A percentile compares a stretch with the other conserved stretches of the same genome.
phyloP scores from a whole-genome alignment of 2,329 filamentous ascomycete species.

The Phoma herbarum region DNA sequence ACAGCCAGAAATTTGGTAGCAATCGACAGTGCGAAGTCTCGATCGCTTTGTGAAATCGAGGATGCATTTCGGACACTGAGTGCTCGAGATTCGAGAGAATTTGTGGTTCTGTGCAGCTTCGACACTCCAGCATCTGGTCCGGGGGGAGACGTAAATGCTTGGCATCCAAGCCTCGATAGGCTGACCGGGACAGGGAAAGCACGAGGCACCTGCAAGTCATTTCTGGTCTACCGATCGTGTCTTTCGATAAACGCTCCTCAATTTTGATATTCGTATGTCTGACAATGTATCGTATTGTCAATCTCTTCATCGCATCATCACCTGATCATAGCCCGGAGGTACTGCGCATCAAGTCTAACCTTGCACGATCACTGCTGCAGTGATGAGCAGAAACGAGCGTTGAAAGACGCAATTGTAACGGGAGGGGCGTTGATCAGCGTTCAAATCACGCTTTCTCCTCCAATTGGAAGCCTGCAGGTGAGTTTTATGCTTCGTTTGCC shows the following conservation, averaged over 20 bases:
- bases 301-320: background rate
- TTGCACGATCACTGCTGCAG: constrained; percentile 6
- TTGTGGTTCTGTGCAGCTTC: background rate
- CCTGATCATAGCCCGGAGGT: background rate
- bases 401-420: constrained; percentile 1
- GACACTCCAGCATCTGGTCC: background rate
- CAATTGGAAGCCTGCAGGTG: constrained; percentile 11
- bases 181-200: background rate
- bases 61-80: background rate
- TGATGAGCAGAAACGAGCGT: constrained; percentile 10
- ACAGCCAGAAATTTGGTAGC: constrained; percentile 11
- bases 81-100: background rate
- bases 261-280: background rate
- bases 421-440: constrained; percentile 12
- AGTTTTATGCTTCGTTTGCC: constrained; percentile 8
- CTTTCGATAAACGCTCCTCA: background rate
- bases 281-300: background rate
- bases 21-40: background rate
- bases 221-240: background rate
- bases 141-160: background rate
- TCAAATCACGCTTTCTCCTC: constrained; percentile 14
- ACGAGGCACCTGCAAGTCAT: constrained; percentile 16
- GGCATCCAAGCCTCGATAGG: constrained; percentile 11
- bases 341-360: background rate
- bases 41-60: background rate